Conservation (phyloP, 257 asterid species). For the Solanum bulbocastanum region DNA sequence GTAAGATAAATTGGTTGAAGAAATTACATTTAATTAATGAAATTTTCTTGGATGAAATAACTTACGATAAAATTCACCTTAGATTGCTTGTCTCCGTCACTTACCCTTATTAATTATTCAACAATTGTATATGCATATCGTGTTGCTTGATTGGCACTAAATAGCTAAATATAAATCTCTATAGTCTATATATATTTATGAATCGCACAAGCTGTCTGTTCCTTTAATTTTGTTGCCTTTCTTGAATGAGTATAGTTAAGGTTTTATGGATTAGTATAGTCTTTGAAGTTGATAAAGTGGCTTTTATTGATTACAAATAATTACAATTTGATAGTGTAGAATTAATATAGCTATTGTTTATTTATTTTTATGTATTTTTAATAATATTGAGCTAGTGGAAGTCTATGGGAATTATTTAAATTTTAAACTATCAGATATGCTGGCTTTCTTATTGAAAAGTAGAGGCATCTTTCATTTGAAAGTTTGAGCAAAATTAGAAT, state of each 20-base stretch:
- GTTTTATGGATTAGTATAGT: not conserved
- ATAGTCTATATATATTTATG: not conserved
- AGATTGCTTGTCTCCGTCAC: not conserved
- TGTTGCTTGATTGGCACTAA: not conserved
- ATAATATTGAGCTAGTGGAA: not conserved
- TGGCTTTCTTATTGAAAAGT: not conserved
- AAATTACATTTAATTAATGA: not conserved
- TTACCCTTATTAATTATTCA: not conserved
- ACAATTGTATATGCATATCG: not conserved
- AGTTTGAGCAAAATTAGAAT: not conserved
- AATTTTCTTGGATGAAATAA: not conserved
- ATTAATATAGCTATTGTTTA: not conserved
- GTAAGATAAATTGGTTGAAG: not conserved
- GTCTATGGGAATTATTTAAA: not conserved
- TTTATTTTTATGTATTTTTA: not conserved
- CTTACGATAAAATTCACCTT: not conserved
- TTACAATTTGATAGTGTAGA: not conserved
- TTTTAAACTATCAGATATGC: not conserved
- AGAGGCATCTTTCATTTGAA: not conserved
- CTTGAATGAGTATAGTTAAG: not conserved
- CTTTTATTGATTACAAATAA: not conserved
- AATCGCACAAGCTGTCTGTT: not conserved
- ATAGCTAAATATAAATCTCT: not conserved
- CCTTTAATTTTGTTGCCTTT: not conserved
- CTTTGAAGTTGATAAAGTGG: not conserved